Base-by-base conservation (phyloP, 2,329 filamentous ascomycete genomes). In the Dothistroma pini region DNA sequence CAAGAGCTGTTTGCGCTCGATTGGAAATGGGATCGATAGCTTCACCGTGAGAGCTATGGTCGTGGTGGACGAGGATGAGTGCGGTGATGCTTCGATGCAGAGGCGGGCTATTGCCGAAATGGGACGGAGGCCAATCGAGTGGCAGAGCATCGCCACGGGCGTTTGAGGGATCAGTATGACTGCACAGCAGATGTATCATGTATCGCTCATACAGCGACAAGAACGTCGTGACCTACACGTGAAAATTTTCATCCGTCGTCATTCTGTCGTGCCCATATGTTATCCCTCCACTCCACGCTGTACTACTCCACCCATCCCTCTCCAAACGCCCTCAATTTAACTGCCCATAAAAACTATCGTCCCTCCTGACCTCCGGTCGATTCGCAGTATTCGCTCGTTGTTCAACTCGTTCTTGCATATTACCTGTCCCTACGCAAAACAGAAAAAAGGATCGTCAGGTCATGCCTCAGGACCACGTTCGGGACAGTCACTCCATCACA, bases 401-500 rank as follows among this genome's bases (percentile, higher is more conserved):
- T n/a, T n/a, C n/a, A 11, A 16, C 34, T 16, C n/a, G 41, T 19
- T 44, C 41, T 44, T 44, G 41, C 8, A 19, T 9, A 44, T 44
- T 14, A 19, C 34, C 34, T 7, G 14, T 19, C 41, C 41, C 41
- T 44, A 44, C 25, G 22, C 31, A 53, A 21, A 53, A 53, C 5
- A 11, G 31, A 32, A 34, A n/a, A 11, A 53, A 12, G 21, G 14
- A 52, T 21, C 51, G n/a, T 53, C 51, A 29, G 25, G 12, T 35
- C 31, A 60, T 14, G 58, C 44, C 38, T 58, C 56, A 31, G 56
- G 56, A 21, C 56, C 56, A 11, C 56, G 49, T 29, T 56, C 53
- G 22, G 22, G 58, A 50, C 32, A 60, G 53, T 60, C 58, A 60
- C 48, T 60, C 58, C 58, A 60, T 60, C 25, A 60, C 58, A 29